Evolutionary conservation across 306 rosid genomes (phyloP).

Genomic region (Malus fusca): DNA sequence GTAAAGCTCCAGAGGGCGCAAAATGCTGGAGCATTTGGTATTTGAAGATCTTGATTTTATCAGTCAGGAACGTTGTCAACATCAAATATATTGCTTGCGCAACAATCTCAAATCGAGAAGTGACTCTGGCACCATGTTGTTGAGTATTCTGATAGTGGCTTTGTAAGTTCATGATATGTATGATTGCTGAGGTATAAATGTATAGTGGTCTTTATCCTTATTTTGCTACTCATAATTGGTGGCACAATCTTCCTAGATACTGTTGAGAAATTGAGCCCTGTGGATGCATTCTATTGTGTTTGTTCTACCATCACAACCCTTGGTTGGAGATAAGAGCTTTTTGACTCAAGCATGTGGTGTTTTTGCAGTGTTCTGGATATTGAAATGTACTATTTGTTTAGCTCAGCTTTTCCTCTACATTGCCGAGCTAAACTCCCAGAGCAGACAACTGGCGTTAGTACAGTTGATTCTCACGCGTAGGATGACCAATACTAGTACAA

Average conservation of each 20-base stretch:
- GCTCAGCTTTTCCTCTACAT: slow-evolving; percentile 78
- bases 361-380: slow-evolving; percentile 77
- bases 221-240: slow-evolving; percentile 24
- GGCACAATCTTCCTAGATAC: slow-evolving; percentile 29
- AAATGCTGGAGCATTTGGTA: slow-evolving; percentile 61
- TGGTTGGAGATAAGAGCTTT: slow-evolving; percentile 75
- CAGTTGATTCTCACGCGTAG: slow-evolving; percentile 54
- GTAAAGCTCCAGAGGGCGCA: slow-evolving; percentile 52
- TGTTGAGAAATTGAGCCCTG: slow-evolving; percentile 28
- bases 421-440: slow-evolving; percentile 67
- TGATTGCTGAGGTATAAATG: slow-evolving; percentile 26
- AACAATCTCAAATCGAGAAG: slow-evolving; percentile 26
- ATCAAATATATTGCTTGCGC: slow-evolving; percentile 64
- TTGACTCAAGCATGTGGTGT: slow-evolving; percentile 34
- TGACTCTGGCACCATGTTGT: not conserved
- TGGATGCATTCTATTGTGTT: slow-evolving; percentile 51
- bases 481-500: slow-evolving; percentile 21
- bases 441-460: slow-evolving; percentile 43
- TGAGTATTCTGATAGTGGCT: not conserved
- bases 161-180: not conserved
- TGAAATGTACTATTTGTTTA: slow-evolving; percentile 52
- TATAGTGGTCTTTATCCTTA: slow-evolving; percentile 21
- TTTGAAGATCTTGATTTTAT: slow-evolving; percentile 82
- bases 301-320: slow-evolving; percentile 43
- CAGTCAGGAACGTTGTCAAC: slow-evolving; percentile 58